Evolutionary conservation across 139 green algal genomes (phyloP).

Genomic region (Edaphochlamys debaryana): DNA sequence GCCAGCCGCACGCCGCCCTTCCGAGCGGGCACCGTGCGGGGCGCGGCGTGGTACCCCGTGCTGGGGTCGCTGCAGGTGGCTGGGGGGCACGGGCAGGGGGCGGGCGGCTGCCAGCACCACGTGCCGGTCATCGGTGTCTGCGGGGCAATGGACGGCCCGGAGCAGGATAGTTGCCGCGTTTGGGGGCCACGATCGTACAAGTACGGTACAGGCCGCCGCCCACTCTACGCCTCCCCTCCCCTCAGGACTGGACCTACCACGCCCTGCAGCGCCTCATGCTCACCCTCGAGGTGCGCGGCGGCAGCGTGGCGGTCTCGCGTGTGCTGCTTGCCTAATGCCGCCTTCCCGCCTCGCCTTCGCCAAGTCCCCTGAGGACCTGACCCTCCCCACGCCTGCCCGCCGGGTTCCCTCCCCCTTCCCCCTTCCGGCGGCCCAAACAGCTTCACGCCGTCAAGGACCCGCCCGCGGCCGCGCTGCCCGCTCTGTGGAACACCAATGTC

Average conservation of each 20-base stretch:
- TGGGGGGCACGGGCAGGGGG: neutral
- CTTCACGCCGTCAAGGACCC: slow-evolving; percentile 29
- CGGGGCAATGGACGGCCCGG: neutral
- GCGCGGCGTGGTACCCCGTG: slow-evolving; percentile 29
- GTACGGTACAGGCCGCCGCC: neutral
- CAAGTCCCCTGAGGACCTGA: too few species aligned
- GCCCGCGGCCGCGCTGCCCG: slow-evolving; percentile 1
- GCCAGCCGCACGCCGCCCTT: neutral
- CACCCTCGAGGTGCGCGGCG: slow-evolving; percentile 52
- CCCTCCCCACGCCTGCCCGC: too few species aligned
- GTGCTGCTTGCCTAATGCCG: too few species aligned
- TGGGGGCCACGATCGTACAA: neutral
- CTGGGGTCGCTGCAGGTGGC: slow-evolving; percentile 30
- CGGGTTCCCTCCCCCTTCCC: too few species aligned
- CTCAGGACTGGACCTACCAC: slow-evolving; percentile 49
- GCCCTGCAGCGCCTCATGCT: slow-evolving; percentile 11
- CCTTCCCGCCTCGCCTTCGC: too few species aligned
- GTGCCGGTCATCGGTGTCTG: too few species aligned
- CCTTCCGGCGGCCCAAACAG: too few species aligned
- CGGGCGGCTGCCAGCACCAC: neutral
- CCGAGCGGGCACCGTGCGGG: slow-evolving; percentile 2
- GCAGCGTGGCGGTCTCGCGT: too few species aligned
- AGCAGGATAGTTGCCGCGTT: too few species aligned
- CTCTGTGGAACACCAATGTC: slow-evolving; percentile 14
- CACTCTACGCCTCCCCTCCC: neutral